A percentile compares a stretch with the other conserved stretches of the same genome.
Evolutionary conservation across 148 eudicot species (phyloP).

Genomic region (Amaranthus hypochondriacus): DNA sequence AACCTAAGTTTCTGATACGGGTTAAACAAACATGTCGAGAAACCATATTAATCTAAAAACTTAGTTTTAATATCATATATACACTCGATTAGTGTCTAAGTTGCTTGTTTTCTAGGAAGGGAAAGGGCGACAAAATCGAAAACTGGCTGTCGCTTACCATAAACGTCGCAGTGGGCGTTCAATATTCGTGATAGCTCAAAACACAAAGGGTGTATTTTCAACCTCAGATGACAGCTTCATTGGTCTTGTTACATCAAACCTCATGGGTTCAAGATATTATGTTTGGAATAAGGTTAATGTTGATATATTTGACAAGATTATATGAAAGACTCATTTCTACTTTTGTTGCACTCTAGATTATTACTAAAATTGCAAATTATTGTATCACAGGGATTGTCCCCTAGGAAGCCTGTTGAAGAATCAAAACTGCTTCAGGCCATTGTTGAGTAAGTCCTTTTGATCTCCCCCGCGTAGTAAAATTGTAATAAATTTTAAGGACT

Average conservation of each 20-base stretch:
- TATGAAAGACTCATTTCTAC: not conserved
- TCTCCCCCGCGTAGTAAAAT: not conserved
- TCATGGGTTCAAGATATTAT: conserved; percentile 76
- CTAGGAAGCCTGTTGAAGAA: conserved; percentile 24
- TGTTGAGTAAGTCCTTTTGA: conserved; percentile 52
- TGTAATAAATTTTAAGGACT: not conserved
- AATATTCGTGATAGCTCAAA: conserved; percentile 59
- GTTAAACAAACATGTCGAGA: no score
- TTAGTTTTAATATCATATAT: not conserved
- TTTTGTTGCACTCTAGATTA: not conserved
- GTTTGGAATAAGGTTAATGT: conserved; percentile 67
- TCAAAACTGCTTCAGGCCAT: conserved; percentile 56
- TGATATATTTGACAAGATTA: not conserved
- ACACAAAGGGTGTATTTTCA: conserved; percentile 47
- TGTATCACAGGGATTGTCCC: conserved; percentile 42
- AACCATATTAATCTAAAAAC: no score
- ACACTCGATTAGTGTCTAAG: not conserved
- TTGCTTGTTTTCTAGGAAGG: conserved; percentile 56
- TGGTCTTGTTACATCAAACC: conserved; percentile 66
- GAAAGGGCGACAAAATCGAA: conserved; percentile 76
- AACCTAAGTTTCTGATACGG: no score
- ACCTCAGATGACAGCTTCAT: conserved; percentile 59
- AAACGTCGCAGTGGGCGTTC: conserved; percentile 69
- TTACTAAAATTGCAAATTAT: not conserved
- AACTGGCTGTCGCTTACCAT: conserved; percentile 86